Conservation (phyloP, 306 rosid genomes). For the Lathyrus tuberosus region DNA sequence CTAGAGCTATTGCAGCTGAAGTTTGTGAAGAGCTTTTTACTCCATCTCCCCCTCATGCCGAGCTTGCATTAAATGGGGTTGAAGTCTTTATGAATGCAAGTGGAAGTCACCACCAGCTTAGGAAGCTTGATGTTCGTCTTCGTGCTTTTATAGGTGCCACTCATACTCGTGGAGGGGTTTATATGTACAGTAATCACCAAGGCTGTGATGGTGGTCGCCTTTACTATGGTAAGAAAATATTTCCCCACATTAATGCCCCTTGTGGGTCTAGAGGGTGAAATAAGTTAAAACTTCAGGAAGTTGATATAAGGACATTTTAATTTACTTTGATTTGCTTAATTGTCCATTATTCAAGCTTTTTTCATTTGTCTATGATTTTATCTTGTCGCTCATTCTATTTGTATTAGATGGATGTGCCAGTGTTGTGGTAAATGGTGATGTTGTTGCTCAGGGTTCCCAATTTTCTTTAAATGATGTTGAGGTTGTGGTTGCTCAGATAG, state of each 20-base stretch:
- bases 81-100: conserved; percentile 98
- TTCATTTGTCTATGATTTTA: conserved; percentile 19
- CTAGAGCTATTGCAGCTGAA: conserved; percentile 92
- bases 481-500: conserved; percentile 83
- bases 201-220: conserved; percentile 98
- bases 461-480: conserved; percentile 93
- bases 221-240: conserved; percentile 68
- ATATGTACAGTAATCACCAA: conserved; percentile 93
- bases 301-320: conserved; percentile 22
- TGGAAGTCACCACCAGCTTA: conserved; percentile 98
- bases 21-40: conserved; percentile 90
- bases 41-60: conserved; percentile 82
- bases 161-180: conserved; percentile 89
- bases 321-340: conserved; percentile 34
- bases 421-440: conserved; percentile 86
- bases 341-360: conserved; percentile 25
- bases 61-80: conserved; percentile 94
- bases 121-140: conserved; percentile 94
- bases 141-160: conserved; percentile 89
- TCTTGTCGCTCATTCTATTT: conserved; percentile 26
- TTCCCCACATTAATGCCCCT: conserved; percentile 9
- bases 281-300: conserved; percentile 21
- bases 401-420: conserved; percentile 86
- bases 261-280: conserved; percentile 18
- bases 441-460: conserved; percentile 94